Percentiles rank a stretch among this genome's conserved stretches.
phyloP scores from a whole-genome alignment of 2,329 filamentous ascomycete species.

The Coniochaeta pulveracea region DNA sequence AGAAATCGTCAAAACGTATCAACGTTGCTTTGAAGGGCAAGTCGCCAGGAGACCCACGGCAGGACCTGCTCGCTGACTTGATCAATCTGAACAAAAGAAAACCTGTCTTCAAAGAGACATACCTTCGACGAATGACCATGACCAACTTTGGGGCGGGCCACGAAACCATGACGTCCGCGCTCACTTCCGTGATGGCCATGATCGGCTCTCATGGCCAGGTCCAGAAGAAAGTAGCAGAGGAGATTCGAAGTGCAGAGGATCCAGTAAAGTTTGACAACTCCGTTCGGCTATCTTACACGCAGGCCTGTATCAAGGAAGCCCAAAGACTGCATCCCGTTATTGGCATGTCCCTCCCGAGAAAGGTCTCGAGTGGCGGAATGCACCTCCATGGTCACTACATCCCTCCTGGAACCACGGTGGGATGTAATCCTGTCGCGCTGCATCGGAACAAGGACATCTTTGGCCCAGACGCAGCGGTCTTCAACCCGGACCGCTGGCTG shows the following conservation, averaged over 20 bases:
- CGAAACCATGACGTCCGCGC: constrained; percentile 40
- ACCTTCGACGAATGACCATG: constrained; percentile 38
- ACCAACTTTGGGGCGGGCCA: constrained; percentile 46
- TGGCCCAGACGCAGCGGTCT: constrained; percentile 30
- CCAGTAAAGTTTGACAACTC: constrained; percentile 14
- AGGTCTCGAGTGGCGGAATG: constrained; percentile 25
- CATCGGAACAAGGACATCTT: constrained; percentile 39
- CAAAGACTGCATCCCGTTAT: constrained; percentile 39
- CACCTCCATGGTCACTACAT: constrained; percentile 26
- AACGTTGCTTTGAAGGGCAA: constrained; percentile 8
- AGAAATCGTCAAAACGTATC: constrained; percentile 15
- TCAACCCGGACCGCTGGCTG: constrained; percentile 37
- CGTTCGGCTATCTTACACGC: constrained; percentile 20
- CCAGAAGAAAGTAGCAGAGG: constrained; percentile 18
- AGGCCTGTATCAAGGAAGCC: constrained; percentile 37
- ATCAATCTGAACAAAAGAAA: constrained; percentile 31
- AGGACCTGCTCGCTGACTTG: constrained; percentile 34
- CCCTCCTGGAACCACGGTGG: constrained; percentile 33
- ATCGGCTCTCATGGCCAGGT: constrained; percentile 26
- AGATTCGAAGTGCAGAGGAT: constrained; percentile 11
- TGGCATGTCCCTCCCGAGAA: constrained; percentile 37
- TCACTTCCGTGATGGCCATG: constrained; percentile 36
- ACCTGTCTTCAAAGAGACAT: constrained; percentile 32
- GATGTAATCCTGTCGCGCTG: constrained; percentile 37
- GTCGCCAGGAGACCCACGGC: constrained; percentile 13